These are phyloP conservation scores for Tephrocybe rancida DNA, from an alignment of 768 basidiomycete species.

Conservation along the genomic window DNA sequence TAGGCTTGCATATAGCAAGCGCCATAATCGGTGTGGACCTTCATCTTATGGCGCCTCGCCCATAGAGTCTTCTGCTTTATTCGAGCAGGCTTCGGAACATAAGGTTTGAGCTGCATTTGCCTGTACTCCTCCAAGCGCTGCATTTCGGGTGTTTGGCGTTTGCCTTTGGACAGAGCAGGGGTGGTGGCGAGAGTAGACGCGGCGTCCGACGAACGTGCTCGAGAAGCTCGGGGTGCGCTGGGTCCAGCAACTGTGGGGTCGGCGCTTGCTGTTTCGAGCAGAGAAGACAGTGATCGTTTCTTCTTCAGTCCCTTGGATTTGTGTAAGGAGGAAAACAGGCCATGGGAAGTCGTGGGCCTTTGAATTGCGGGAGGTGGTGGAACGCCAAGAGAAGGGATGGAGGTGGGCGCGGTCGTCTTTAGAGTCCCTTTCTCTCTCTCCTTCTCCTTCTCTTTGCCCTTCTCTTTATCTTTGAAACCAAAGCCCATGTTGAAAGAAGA, in stretches of 20 bases:
- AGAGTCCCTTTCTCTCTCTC: conserved; percentile 1
- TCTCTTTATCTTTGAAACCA: conserved; percentile 32
- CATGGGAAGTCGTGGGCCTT: conserved; percentile 18
- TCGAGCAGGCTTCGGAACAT: background rate
- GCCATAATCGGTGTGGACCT: conserved; percentile 53
- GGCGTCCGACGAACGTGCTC: conserved; percentile 15
- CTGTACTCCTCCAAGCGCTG: conserved; percentile 21
- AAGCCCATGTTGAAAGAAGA: conserved; percentile 41
- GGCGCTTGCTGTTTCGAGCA: conserved; percentile 23
- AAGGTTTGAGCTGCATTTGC: conserved; percentile 18
- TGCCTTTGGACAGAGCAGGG: conserved; percentile 7
- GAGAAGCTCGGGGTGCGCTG: conserved; percentile 7
- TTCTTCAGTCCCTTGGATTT: conserved; percentile 29
- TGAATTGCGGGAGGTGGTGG: conserved; percentile 12
- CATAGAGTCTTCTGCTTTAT: conserved; percentile 32
- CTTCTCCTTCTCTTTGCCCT: conserved; percentile 25
- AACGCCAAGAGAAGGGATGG: background rate
- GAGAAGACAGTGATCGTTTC: conserved; percentile 39
- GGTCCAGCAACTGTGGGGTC: conserved; percentile 6
- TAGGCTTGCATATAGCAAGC: conserved; percentile 73
- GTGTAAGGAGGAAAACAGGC: conserved; percentile 18
- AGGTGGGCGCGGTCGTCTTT: background rate
- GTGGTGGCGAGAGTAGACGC: conserved; percentile 1
- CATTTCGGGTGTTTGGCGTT: conserved; percentile 1
- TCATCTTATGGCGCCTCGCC: conserved; percentile 47